phyloP scores from a whole-genome alignment of 257 asterid species.

The Capsicum rhomboideum region DNA sequence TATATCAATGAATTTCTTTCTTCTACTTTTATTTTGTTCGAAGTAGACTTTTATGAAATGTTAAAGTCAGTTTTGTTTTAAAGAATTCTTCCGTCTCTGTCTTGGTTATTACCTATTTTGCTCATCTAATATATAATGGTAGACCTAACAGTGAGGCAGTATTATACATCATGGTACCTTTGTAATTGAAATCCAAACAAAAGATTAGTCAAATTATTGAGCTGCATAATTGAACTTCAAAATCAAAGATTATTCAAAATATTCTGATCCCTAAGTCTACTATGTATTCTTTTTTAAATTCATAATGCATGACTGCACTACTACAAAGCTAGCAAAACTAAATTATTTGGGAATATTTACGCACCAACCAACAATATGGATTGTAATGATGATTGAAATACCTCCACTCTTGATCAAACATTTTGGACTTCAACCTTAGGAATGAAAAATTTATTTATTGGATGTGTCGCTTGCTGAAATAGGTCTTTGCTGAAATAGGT shows the following conservation, averaged over 20 bases:
- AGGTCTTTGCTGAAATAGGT: too few relatives aligned
- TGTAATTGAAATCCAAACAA: background rate
- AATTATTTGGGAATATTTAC: background rate
- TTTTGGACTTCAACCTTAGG: background rate
- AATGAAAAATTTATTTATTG: background rate
- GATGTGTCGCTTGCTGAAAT: accelerated
- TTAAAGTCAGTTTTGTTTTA: background rate
- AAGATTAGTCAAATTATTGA: background rate
- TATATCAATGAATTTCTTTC: background rate
- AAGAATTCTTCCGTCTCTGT: background rate
- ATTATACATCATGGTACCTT: background rate
- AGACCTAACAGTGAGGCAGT: background rate
- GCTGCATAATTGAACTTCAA: background rate
- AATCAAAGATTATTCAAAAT: background rate
- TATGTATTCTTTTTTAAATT: background rate
- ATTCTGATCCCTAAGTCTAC: background rate
- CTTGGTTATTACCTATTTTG: background rate
- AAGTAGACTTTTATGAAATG: background rate
- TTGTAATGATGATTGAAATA: background rate
- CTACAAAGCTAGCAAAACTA: background rate
- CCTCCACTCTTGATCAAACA: background rate
- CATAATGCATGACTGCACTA: background rate
- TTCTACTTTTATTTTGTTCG: background rate
- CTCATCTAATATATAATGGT: background rate
- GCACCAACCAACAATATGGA: background rate